These are phyloP conservation scores for Coleophoma crateriformis DNA, from an alignment of 2,329 filamentous ascomycete genomes.

Conservation along the genomic window DNA sequence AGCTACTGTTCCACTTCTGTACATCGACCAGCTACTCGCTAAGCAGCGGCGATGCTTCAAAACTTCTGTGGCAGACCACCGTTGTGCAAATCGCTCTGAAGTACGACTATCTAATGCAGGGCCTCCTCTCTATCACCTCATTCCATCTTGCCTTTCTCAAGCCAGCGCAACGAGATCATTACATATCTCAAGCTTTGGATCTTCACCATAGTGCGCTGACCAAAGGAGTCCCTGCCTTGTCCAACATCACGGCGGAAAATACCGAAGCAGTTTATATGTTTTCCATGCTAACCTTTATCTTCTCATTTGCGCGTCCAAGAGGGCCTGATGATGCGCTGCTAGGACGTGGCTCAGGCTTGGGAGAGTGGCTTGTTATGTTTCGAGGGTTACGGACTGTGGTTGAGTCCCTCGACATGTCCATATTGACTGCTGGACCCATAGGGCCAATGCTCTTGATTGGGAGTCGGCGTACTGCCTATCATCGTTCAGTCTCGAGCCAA, in stretches of 20 bases:
- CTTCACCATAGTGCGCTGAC: conserved; percentile 22
- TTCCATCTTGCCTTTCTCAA: conserved; percentile 37
- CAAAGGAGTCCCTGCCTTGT: conserved; percentile 24
- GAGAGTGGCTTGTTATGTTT: conserved; percentile 29
- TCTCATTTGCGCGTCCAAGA: conserved; percentile 27
- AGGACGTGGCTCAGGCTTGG: conserved; percentile 20
- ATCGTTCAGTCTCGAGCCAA: not conserved
- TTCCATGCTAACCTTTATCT: conserved; percentile 27
- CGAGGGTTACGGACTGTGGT: conserved; percentile 26
- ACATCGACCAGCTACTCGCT: conserved; percentile 39
- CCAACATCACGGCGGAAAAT: conserved; percentile 21
- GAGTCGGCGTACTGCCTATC: conserved; percentile 1
- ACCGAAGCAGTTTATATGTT: conserved; percentile 28
- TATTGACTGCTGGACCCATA: conserved; percentile 8
- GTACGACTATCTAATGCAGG: conserved; percentile 38
- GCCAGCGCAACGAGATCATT: conserved; percentile 27
- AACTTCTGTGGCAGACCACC: conserved; percentile 37
- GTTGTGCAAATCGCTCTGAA: conserved; percentile 36
- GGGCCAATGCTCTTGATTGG: conserved; percentile 20
- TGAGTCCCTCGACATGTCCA: conserved; percentile 13
- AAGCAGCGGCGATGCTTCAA: conserved; percentile 30
- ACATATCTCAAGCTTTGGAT: conserved; percentile 27
- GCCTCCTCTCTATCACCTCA: conserved; percentile 38
- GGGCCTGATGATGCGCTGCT: conserved; percentile 25
- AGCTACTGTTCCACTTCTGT: conserved; percentile 45